These are phyloP conservation scores for Garcia nutans DNA, from an alignment of 345 rosid genomes.

Conservation along the genomic window DNA sequence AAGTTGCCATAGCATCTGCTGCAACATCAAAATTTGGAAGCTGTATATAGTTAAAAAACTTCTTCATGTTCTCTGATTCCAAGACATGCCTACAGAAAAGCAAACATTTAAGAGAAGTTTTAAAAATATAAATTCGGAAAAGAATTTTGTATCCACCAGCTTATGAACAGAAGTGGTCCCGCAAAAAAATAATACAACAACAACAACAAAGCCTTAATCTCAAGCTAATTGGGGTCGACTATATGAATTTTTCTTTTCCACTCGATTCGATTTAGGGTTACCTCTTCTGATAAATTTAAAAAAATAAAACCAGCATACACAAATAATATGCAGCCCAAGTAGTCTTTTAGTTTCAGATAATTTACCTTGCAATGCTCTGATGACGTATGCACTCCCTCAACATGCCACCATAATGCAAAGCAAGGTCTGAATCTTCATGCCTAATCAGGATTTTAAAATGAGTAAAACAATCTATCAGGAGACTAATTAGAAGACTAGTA, in stretches of 20 bases:
- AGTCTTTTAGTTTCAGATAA: neutral
- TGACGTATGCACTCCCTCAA: conserved; percentile 97
- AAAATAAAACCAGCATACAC: neutral
- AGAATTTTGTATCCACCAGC: neutral
- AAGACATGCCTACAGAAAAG: conserved; percentile 42
- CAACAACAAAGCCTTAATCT: too few species aligned
- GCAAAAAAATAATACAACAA: neutral
- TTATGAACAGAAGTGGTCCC: neutral
- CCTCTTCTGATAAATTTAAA: too few species aligned
- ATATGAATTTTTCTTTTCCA: too few species aligned
- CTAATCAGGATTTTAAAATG: conserved; percentile 39
- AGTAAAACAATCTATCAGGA: neutral
- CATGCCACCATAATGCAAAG: conserved; percentile 97
- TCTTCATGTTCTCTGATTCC: conserved; percentile 44
- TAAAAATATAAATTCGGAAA: conserved; percentile 1
- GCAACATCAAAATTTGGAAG: conserved; percentile 51
- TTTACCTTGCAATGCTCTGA: conserved; percentile 91
- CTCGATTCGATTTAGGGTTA: too few species aligned
- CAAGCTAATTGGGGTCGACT: too few species aligned
- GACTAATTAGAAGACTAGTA: neutral
- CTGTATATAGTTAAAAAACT: conserved; percentile 40
- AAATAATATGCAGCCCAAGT: neutral
- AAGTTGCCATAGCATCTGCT: conserved; percentile 60
- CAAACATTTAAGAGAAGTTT: conserved; percentile 3
- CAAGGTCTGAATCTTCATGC: conserved; percentile 77